phyloP scores from a whole-genome alignment of 371 early-diverging fungal genomes.

The Thermomucor indicae-seudaticae region DNA sequence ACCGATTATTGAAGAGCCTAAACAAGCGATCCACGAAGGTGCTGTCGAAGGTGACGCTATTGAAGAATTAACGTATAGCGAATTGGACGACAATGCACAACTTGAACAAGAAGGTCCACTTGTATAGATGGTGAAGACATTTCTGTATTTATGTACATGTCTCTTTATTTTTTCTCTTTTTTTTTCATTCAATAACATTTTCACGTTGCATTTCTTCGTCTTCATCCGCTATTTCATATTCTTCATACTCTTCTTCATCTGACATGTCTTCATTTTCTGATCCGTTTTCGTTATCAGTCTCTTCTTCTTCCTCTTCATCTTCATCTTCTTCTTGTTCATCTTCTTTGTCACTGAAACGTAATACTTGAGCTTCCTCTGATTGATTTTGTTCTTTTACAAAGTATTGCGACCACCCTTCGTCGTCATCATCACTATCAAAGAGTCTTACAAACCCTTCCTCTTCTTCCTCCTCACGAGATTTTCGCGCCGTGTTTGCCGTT shows the following conservation, averaged over 20 bases:
- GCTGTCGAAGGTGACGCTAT: constrained; percentile 13
- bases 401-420: constrained; percentile 30
- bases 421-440: constrained; percentile 39
- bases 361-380: not conserved
- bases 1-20: constrained; percentile 1
- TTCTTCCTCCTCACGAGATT: constrained; percentile 21
- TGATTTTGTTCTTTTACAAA: not conserved
- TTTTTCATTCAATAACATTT: no score
- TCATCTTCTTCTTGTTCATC: not conserved
- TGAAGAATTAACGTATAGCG: constrained; percentile 14
- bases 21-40: constrained; percentile 3
- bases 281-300: not conserved
- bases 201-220: not conserved
- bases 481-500: not conserved
- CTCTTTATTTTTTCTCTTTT: no score
- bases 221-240: not conserved
- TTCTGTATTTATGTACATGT: no score
- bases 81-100: constrained; percentile 8
- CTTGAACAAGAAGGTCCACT: constrained; percentile 8
- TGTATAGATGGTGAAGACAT: no score
- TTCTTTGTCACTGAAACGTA: not conserved
- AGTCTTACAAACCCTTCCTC: constrained; percentile 36
- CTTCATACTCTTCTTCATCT: not conserved
- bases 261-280: not conserved
- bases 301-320: not conserved